These are phyloP conservation scores for Boletellus ananiceps DNA, from an alignment of 768 basidiomycete genomes.

Conservation along the genomic window DNA sequence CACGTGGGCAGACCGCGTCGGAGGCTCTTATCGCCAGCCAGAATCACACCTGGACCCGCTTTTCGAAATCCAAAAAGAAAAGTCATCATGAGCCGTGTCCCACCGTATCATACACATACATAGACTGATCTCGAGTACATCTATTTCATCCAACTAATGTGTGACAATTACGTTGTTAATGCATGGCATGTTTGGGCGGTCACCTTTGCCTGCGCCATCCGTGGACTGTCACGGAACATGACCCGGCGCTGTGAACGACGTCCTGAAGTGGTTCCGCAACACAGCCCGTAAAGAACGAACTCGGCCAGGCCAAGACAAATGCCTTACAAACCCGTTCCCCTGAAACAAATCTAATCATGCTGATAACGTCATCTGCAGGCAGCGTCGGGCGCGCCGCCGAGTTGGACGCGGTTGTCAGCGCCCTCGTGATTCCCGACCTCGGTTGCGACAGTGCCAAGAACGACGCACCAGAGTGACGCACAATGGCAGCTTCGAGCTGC, in stretches of 20 bases:
- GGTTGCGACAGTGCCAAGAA: background rate
- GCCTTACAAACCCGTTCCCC: background rate
- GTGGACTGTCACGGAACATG: too few species aligned
- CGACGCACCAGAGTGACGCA: background rate
- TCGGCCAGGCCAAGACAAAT: too few species aligned
- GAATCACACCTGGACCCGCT: slow-evolving; percentile 80
- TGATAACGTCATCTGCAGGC: background rate
- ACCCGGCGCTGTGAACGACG: too few species aligned
- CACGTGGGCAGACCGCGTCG: slow-evolving; percentile 85
- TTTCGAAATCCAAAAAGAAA: slow-evolving; percentile 46
- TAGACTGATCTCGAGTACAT: slow-evolving; percentile 14
- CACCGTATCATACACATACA: background rate
- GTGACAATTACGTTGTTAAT: slow-evolving; percentile 4
- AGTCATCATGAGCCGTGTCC: slow-evolving; percentile 12
- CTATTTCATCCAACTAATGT: slow-evolving; percentile 18
- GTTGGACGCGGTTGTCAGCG: background rate
- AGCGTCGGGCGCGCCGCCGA: too few species aligned
- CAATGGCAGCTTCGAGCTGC: background rate
- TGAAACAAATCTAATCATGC: background rate
- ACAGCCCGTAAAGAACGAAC: too few species aligned
- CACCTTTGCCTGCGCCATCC: too few species aligned
- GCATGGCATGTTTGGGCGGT: background rate
- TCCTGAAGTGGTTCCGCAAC: too few species aligned
- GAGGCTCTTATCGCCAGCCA: slow-evolving; percentile 88
- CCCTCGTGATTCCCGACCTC: background rate